Base-by-base conservation (phyloP, 306 rosid species). In the Argentina anserina region DNA sequence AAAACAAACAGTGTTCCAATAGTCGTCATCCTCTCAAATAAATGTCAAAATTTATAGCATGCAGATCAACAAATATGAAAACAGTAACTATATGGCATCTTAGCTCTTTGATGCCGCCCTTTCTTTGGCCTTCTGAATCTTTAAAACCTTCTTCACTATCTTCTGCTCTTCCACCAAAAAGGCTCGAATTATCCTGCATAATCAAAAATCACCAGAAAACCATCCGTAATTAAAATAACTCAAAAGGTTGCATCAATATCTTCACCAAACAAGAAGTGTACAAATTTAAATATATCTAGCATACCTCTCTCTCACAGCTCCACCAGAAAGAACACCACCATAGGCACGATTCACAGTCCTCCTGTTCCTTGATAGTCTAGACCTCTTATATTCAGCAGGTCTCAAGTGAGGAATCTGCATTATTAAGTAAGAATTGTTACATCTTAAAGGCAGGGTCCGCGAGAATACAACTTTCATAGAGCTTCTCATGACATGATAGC, bases 291-390 rank as follows among this genome's bases (percentile, higher is more conserved):
- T 11, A 47, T 18, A 26, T 14, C 0, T 18, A 15, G 8, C 90
- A 81, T 60, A 90, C 96, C 96, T 90, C 79, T 90, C 96, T 72
- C 92, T 73, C 25, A 90, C 96, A 73, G 96, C 96, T 42, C 92
- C 75, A 56, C 92, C 90, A 1, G 90, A 90, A 53, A 90, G 73
- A 52, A 90, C 92, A 18, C 96, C 92, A 4, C 96, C 96, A 65
- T 90, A 90, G 25, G 90, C 88, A 9, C 96, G 85, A 72, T 86
- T 90, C 29, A 87, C 89, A 53, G 96, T 90, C 81, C 96, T 87
- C 15, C 90, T 79, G 75, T 90, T 90, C 81, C 96, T 86, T 33
- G 92, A 62, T 26, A 90, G 66, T 78, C 96, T 87, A 17, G 96
- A 87, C 67, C 96, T 80, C 85, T 90, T 90, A 41, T 90, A 90